Evolutionary conservation across 108 stramenopile species (phyloP), one percentile per base, ranked within the genome.

Genomic region (Fragilariopsis cylindrus): DNA sequence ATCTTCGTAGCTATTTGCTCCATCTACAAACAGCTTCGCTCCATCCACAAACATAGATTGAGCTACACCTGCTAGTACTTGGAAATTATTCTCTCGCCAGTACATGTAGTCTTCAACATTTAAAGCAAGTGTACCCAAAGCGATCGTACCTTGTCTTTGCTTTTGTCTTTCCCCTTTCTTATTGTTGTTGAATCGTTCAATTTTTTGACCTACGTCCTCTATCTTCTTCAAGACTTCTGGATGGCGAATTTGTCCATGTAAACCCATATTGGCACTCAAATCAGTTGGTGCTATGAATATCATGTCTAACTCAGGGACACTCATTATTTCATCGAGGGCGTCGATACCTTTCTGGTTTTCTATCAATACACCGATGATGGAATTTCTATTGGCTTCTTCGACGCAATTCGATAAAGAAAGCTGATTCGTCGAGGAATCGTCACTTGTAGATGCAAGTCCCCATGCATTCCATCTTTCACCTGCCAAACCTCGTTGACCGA

Each of bases 381-480:
- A 68, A 54, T 81, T 77, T 45, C 18, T 4, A 73, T 81, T 81
- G 41, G 45, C 21, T 19, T 57, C 71, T 55, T 74, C 73, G 39
- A 74, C 52, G n/a, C 64, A 48, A 13, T 74, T 42, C 4, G 67
- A 48, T 9, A 68, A 12, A 40, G 67, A 44, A 47, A 68, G 19
- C 39, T 21, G 7, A 19, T 48, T 39, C 13, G 67, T 21, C 11
- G 49, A 49, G 12, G 9, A 13, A 2, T 41, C 48, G 18, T 68
- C 30, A 15, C 43, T 46, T 43, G 45, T 11, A 16, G 21, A 39
- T 30, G 76, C 76, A 44, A 81, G 54, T 39, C 80, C 76, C 80
- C 80, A 81, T n/a, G 72, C 63, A 67, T 81, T 81, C 80, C 80
- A 81, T 15, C 80, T 56, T 49, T 81, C 80, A 2, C 80, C 80